These are phyloP conservation scores for Cryphonectria parasitica DNA, from an alignment of 2,329 filamentous ascomycete genomes.

Conservation along the genomic window DNA sequence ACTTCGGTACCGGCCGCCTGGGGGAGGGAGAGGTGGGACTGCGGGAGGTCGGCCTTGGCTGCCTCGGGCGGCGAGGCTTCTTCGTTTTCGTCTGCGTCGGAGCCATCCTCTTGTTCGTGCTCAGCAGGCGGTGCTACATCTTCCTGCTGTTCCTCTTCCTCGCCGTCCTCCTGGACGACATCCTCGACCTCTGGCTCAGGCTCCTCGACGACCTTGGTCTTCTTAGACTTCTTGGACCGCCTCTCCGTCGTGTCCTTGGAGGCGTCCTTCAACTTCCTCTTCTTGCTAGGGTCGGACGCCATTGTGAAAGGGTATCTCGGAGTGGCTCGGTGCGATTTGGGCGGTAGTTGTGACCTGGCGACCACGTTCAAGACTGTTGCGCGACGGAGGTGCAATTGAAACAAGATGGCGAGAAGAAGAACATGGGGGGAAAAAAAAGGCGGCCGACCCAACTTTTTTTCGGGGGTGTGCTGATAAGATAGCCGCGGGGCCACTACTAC, in stretches of 20 bases:
- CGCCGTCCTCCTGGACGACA: not conserved
- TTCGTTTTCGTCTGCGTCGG: slow-evolving; percentile 31
- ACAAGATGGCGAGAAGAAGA: slow-evolving; percentile 9
- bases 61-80: slow-evolving; percentile 34
- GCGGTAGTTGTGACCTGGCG: not conserved
- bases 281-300: slow-evolving; percentile 40
- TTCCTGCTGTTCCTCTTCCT: slow-evolving; percentile 22
- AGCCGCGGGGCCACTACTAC: slow-evolving; percentile 19
- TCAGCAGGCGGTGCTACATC: slow-evolving; percentile 30
- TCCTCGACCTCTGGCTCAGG: slow-evolving; percentile 26
- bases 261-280: slow-evolving; percentile 42
- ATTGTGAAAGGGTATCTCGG: slow-evolving; percentile 29
- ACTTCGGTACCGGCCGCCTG: slow-evolving; percentile 64
- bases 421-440: not conserved
- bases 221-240: slow-evolving; percentile 18
- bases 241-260: slow-evolving; percentile 31
- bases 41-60: slow-evolving; percentile 39
- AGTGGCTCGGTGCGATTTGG: not conserved
- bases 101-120: slow-evolving; percentile 31
- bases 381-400: not conserved
- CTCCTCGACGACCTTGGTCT: slow-evolving; percentile 22
- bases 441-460: slow-evolving; percentile 28
- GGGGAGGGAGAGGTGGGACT: slow-evolving; percentile 53
- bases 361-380: not conserved
- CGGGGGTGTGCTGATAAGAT: slow-evolving; percentile 23